Evolutionary conservation across 169 alveolate species (phyloP), one percentile per base, ranked within the genome.

Genomic region (Plasmodium fragile): DNA sequence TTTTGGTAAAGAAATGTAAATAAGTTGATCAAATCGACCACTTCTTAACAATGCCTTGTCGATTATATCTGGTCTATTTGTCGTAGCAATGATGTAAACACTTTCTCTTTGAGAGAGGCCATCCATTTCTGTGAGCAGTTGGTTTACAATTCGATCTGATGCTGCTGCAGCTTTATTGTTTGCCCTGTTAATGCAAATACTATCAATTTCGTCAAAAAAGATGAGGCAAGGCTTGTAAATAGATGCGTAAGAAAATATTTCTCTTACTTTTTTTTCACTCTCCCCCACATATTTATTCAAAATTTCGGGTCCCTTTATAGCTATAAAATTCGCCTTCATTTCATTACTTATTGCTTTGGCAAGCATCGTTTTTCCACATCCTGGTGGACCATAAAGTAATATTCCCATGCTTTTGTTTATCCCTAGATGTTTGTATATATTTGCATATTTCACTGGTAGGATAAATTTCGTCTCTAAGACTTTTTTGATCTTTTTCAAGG

Each of bases 31-130:
- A 83, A 97, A 94, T 22, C 97, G 81, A 0, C 96, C 99, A n/a
- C 99, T 99, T 71, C 99, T 96, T 82, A 99, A 95, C 98, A 99
- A 98, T 4, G 99, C 99, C 0, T 99, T 99, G 95, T 99, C 99
- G 70, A 99, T 98, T 30, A 98, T 98, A 93, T 99, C 99, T 3
- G 99, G 99, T 77, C 99, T 96, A 92, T 99, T 99, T 0, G 99
- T 99, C 1, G 99, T 99, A 11, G 99, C 99, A 49, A 99, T 97
- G 43, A 99, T 98, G 92, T 97, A 99, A 16, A 99, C 99, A 85
- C 99, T 92, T 45, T 92, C 94, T 30, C 99, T 92, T 81, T 95
- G 96, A 72, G 95, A 91, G 73, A 99, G 97, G 6, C 99, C 99
- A 95, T 99, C 99, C 98, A 99, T 97, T 95, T 99, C 99, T 22